Evolutionary conservation across 768 basidiomycete species (phyloP).

Genomic region (Suillus subluteus): DNA sequence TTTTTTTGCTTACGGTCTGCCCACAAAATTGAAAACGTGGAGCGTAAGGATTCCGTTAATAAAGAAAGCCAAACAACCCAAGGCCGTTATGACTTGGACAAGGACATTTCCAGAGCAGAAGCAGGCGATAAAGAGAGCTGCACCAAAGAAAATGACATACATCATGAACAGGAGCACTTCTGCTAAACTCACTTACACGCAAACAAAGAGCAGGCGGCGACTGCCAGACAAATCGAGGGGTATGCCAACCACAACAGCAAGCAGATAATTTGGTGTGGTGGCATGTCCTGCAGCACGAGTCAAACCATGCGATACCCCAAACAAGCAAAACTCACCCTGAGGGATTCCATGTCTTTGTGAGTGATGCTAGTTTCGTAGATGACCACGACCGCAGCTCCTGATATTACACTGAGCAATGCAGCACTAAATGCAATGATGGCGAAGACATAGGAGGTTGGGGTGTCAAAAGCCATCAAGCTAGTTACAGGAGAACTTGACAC

Average conservation of each 20-base stretch:
- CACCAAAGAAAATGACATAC: background rate
- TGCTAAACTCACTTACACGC: background rate
- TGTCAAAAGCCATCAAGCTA: background rate
- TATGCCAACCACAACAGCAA: conserved; percentile 2
- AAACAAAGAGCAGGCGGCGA: background rate
- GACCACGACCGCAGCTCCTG: conserved; percentile 2
- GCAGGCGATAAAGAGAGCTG: conserved; percentile 3
- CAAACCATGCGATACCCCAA: background rate
- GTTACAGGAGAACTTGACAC: background rate
- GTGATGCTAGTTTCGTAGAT: background rate
- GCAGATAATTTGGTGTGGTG: background rate
- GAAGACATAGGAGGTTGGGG: background rate
- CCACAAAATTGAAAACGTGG: background rate
- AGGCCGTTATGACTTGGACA: background rate
- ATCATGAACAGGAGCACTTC: background rate
- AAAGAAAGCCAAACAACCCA: background rate
- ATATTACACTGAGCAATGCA: conserved; percentile 5
- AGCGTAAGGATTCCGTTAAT: background rate
- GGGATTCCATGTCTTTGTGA: background rate
- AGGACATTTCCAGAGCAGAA: background rate
- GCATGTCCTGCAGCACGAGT: background rate
- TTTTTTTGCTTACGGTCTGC: background rate
- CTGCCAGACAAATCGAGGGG: background rate
- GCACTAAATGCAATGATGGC: background rate
- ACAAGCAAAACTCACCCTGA: background rate